Percentiles rank a stretch among this genome's conserved stretches.
phyloP scores from a whole-genome alignment of 352 stramenopile genomes.

The Globisporangium paroecandrum region DNA sequence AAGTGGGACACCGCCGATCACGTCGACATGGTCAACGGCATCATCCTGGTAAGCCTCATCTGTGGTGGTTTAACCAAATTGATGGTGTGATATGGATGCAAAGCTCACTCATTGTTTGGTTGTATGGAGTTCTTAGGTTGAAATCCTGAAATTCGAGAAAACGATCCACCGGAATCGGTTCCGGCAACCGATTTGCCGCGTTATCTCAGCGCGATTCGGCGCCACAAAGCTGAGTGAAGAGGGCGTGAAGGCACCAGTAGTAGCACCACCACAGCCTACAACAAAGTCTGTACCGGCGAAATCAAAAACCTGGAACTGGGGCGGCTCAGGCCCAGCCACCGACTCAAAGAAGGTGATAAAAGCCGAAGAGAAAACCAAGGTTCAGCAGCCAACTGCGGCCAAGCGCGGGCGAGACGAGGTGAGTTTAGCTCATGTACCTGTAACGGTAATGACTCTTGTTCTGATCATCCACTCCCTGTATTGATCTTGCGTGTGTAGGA shows the following conservation, averaged over 20 bases:
- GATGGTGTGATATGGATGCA: neutral
- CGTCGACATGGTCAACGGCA: conserved; percentile 37
- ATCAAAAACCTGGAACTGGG: conserved; percentile 17
- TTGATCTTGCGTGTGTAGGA: conserved; percentile 6
- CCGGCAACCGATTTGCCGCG: conserved; percentile 34
- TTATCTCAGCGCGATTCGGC: conserved; percentile 21
- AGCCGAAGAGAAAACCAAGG: neutral
- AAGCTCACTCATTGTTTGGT: neutral
- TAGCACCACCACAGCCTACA: neutral
- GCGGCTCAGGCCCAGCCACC: neutral
- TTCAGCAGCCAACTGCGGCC: neutral
- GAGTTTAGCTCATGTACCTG: neutral
- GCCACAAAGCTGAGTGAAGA: neutral
- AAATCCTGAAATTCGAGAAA: conserved; percentile 58
- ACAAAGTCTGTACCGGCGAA: neutral
- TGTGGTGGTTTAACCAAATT: neutral
- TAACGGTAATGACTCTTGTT: neutral
- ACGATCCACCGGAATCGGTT: conserved; percentile 56
- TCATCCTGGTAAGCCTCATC: conserved; percentile 34
- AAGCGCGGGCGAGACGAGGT: conserved; percentile 16
- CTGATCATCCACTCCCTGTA: neutral
- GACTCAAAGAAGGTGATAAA: neutral
- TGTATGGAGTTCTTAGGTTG: conserved; percentile 14
- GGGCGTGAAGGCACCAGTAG: neutral
- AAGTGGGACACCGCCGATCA: conserved; percentile 19